These are phyloP conservation scores for Diaporthe helianthi DNA, from an alignment of 2,329 filamentous ascomycete genomes.

Conservation along the genomic window DNA sequence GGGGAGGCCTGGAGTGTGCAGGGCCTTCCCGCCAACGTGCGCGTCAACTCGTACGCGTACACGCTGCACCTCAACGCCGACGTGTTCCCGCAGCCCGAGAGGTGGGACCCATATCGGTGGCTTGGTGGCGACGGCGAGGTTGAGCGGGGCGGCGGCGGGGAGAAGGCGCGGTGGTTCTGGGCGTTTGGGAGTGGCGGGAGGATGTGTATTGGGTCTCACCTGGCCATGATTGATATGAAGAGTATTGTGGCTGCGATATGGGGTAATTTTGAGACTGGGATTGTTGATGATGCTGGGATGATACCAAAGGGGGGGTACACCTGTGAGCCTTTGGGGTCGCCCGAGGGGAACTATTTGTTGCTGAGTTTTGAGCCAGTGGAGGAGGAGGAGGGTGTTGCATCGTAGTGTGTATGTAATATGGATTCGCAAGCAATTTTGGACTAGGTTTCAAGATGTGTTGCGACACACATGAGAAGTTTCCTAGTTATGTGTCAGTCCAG, in stretches of 20 bases:
- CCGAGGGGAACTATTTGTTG: slow-evolving; percentile 3
- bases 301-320: slow-evolving; percentile 4
- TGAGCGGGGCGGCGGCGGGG: slow-evolving; percentile 34
- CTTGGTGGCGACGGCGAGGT: slow-evolving; percentile 42
- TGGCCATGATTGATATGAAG: slow-evolving; percentile 54
- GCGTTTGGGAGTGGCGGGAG: slow-evolving; percentile 73
- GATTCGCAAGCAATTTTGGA: background rate
- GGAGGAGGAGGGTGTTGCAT: background rate
- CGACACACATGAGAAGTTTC: no score
- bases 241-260: slow-evolving; percentile 13
- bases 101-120: slow-evolving; percentile 61
- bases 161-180: slow-evolving; percentile 63
- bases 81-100: slow-evolving; percentile 56
- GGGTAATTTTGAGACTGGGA: background rate
- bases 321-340: slow-evolving; percentile 3
- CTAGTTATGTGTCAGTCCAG: no score
- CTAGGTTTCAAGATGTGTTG: background rate
- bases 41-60: slow-evolving; percentile 60
- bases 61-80: slow-evolving; percentile 60
- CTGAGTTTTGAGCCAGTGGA: background rate
- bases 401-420: background rate
- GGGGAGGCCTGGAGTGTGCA: background rate
- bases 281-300: slow-evolving; percentile 6
- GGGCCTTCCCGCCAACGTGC: slow-evolving; percentile 58
- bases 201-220: slow-evolving; percentile 73